Evolutionary conservation across 305 asterid genomes (phyloP), one percentile per base, ranked within the genome.

Genomic region (Coffea humblotiana): DNA sequence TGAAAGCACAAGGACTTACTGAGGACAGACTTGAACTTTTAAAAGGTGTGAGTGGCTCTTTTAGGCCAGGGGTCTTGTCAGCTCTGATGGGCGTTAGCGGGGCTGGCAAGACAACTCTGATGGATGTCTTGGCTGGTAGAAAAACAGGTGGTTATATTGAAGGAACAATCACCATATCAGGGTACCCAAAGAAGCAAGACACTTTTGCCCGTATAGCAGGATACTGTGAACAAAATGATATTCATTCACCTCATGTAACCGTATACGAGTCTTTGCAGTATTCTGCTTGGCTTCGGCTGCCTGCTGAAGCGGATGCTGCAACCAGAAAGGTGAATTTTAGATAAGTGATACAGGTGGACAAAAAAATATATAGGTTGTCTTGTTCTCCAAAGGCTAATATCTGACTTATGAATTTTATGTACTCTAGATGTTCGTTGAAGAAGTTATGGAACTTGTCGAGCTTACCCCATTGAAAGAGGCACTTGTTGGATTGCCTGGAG

Each of bases 11-110:
- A 52, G 98, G 98, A 48, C 37, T 91, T 73, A 77, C 79, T 51
- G 97, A 89, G 78, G 90, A 91, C 19, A 76, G 85, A 49, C 88
- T 93, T 18, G 96, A 91, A 88, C 98, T 95, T 78, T 79, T 95
- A 83, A 95, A 93, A 90, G 97, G 98, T 51, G 91, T 95, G 35
- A 95, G 92, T 18, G 97, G 99, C 67, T 95, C 97, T 72, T 93
- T 95, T 68, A 88, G 98, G 85, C 98, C 98, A 19, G 98, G 99
- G 25, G 96, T 95, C 79, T 78, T 95, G 86, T 93, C 99, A 9
- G 99, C 99, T 27, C 82, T 95, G 67, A 95, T 95, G 98, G 99
- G 98, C 0, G 80, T 92, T 21, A 95, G 97, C 76, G 99, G 99
- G 65, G 98, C 99, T 25, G 98, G 97, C 58, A 95, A 95, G 83